Evolutionary conservation across 2,329 filamentous ascomycete genomes (phyloP), one percentile per base, ranked within the genome.

Genomic region (Pestalotiopsis sp.): DNA sequence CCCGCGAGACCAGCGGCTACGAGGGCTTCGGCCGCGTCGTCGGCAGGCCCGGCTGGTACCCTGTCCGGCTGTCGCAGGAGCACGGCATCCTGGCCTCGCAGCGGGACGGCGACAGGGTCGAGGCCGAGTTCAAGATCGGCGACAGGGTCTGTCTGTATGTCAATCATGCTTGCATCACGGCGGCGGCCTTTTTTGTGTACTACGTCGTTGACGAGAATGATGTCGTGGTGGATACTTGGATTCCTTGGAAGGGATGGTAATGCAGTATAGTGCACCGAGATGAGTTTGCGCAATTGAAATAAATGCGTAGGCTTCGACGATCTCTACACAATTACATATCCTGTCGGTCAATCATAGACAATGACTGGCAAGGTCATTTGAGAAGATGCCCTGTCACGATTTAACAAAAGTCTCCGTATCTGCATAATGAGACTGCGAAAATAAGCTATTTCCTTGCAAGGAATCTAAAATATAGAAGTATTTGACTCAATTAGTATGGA

Each of bases 221-320:
- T 36, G 36, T 66, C 25, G 64, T 66, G 4, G 25, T 57, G 20
- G 64, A 56, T 13, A 66, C 64, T 9, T 66, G 64, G 64, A 27
- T 57, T 25, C 64, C 64, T 40, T 66, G 64, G 64, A 66, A 66
- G 20, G 64, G 64, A 36, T 66, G 64, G 64, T 66, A 38, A 9
- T 2, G 31, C 2, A 9, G 31, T 9, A 2, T 6, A 36, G 2
- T 36, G 7, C 7, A 9, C 9, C 7, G 2, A 36, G 7, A 36
- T 36, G 7, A 9, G 31, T 9, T 9, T 36, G 31, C 7, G 6
- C 31, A 36, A 36, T 36, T 36, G 31, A 9, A 9, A 36, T 9
- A 9, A 9, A 9, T 36, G 31, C 7, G 31, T 6, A 2, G 7
- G 31, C 31, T 36, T 36, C 31, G 2, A 36, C 7, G 6, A 9